phyloP scores from a whole-genome alignment of 1,139 yeast species.

The Kluyveromyces marxianus region DNA sequence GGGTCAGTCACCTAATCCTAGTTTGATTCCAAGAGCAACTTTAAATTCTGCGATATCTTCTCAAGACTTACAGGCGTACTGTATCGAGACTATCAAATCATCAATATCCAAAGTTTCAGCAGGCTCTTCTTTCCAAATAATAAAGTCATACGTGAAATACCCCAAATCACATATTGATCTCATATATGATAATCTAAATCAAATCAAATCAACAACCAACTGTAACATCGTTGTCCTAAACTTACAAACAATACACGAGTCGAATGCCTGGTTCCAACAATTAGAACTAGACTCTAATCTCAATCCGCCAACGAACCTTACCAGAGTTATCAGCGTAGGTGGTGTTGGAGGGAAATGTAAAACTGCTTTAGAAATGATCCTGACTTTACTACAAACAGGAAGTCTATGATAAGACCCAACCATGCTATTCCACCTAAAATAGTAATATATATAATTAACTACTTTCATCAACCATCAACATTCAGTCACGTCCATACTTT shows the following conservation, averaged over 20 bases:
- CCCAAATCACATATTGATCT: conserved; percentile 26
- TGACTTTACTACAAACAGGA: conserved; percentile 13
- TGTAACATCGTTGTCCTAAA: conserved; percentile 30
- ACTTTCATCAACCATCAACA: too few relatives aligned
- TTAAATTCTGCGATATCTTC: background rate
- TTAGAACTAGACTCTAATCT: conserved; percentile 4
- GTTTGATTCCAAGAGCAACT: background rate
- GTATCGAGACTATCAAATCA: conserved; percentile 24
- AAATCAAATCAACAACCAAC: conserved; percentile 24
- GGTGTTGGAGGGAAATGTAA: conserved; percentile 30
- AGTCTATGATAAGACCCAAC: background rate
- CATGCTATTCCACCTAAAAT: too few relatives aligned
- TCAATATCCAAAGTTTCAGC: conserved; percentile 21
- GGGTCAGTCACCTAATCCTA: background rate
- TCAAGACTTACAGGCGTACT: conserved; percentile 22
- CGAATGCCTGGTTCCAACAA: conserved; percentile 24
- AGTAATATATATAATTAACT: too few relatives aligned
- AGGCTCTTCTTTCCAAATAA: conserved; percentile 27
- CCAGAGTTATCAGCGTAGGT: conserved; percentile 28
- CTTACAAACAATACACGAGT: conserved; percentile 29
- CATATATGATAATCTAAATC: conserved; percentile 23
- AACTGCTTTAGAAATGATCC: conserved; percentile 20
- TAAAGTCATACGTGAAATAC: conserved; percentile 27
- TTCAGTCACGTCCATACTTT: too few relatives aligned
- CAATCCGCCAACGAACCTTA: conserved; percentile 30